phyloP scores from a whole-genome alignment of 1,139 yeast genomes.

The Lodderomyces parapsilosis region DNA sequence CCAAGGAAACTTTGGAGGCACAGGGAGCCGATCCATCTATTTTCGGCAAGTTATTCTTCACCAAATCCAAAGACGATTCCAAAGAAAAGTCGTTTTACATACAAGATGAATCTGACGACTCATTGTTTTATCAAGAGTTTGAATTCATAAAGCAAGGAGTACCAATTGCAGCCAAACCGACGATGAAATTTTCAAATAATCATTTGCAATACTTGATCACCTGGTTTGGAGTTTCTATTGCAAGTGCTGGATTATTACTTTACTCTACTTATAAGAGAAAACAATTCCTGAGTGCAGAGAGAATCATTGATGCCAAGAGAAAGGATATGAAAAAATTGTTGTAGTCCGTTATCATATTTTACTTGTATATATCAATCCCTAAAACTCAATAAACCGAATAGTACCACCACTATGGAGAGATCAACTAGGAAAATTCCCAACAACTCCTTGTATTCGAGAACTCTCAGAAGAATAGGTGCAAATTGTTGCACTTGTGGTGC shows the following conservation, averaged over 20 bases:
- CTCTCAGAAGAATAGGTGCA: constrained; percentile 28
- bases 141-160: constrained; percentile 76
- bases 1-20: constrained; percentile 14
- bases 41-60: constrained; percentile 12
- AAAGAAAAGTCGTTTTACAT: constrained; percentile 15
- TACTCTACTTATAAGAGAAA: constrained; percentile 33
- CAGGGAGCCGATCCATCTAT: constrained; percentile 12
- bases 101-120: constrained; percentile 25
- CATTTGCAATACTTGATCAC: constrained; percentile 91
- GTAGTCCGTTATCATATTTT: background rate
- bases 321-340: constrained; percentile 29
- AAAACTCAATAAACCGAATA: constrained; percentile 39
- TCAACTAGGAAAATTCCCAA: constrained; percentile 40
- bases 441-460: constrained; percentile 40
- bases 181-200: constrained; percentile 78
- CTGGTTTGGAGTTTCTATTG: constrained; percentile 85
- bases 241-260: constrained; percentile 63
- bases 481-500: constrained; percentile 33
- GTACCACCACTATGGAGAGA: constrained; percentile 35
- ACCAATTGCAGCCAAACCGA: constrained; percentile 82
- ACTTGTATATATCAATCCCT: constrained; percentile 12
- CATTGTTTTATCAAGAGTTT: constrained; percentile 43
- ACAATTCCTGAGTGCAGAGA: constrained; percentile 38
- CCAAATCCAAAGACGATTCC: background rate
- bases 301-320: constrained; percentile 41